A percentile compares a stretch with the other conserved stretches of the same genome.
These are phyloP conservation scores for Exsudoporus frostii DNA, from an alignment of 768 basidiomycete genomes.

Conservation along the genomic window DNA sequence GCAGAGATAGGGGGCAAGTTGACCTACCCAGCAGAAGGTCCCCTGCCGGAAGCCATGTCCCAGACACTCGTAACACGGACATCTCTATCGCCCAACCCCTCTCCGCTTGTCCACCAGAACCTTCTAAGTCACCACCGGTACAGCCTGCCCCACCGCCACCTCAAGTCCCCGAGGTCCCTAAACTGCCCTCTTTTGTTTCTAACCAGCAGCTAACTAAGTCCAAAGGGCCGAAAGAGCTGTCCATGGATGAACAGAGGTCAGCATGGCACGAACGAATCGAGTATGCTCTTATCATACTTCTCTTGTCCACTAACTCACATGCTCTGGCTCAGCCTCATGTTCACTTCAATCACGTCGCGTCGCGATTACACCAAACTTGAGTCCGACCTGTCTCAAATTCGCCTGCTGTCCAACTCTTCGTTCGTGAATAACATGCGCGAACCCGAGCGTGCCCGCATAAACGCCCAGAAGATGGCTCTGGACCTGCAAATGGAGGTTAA, in stretches of 20 bases:
- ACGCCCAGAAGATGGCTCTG: constrained; percentile 20
- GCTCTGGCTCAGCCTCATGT: constrained; percentile 31
- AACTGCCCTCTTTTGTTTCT: constrained; percentile 18
- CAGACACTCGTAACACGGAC: background rate
- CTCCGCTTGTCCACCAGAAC: constrained; percentile 10
- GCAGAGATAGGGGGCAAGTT: constrained; percentile 2
- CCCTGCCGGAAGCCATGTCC: background rate
- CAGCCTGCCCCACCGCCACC: constrained; percentile 23
- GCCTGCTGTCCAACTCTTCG: constrained; percentile 24
- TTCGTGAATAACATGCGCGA: constrained; percentile 23
- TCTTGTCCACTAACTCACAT: background rate
- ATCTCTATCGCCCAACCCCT: background rate
- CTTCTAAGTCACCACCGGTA: constrained; percentile 11
- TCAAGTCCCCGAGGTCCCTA: constrained; percentile 16
- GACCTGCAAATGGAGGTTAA: constrained; percentile 28
- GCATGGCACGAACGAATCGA: constrained; percentile 41
- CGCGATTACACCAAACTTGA: constrained; percentile 32
- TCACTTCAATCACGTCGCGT: constrained; percentile 33
- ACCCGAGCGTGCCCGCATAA: constrained; percentile 22
- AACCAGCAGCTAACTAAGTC: constrained; percentile 6
- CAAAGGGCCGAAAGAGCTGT: constrained; percentile 19
- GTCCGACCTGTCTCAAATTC: constrained; percentile 30
- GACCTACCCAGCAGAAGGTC: background rate
- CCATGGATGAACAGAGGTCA: constrained; percentile 36
- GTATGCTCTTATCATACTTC: constrained; percentile 25